Evolutionary conservation across 768 basidiomycete species (phyloP), one percentile per base, ranked within the genome.

Genomic region (Mycena metata): DNA sequence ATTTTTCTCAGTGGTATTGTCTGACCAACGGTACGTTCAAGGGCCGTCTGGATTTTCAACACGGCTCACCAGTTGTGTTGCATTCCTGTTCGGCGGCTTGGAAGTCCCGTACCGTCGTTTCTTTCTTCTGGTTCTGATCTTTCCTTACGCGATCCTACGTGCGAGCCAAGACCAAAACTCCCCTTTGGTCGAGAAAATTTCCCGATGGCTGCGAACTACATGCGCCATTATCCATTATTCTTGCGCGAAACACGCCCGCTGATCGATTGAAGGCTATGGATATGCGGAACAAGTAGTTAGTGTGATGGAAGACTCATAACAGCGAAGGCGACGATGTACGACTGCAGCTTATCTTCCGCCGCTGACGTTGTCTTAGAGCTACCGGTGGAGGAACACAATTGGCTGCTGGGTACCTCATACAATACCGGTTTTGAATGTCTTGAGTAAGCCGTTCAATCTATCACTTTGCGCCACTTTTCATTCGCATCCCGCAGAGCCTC

Each of bases 361-460:
- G 39, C 39, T 39, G 39, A 26, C 41, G 46, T 43, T 42, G 58
- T 66, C 63, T 46, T 72, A 95, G 94, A 76, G 83, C 36, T 96
- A 95, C 93, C 94, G 67, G 81, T 88, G 76, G 94, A 95, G 72
- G 94, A 96, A 81, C 88, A 92, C 26, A 89, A 92, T 67, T 96
- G 94, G 94, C 83, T 95, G 52, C 84, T 96, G 21, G 91, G 88
- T 60, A 93, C 93, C 24, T 83, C 92, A 5, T 96, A 92, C 81
- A 96, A 96, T 75, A 93, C 92, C 7, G 94, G 94, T 42, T 86
- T 92, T 12, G 93, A 96, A 81, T 95, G 92, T 78, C 82, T 94
- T 65, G 90, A 94, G 94, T 95, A 67, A 74, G 92, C 58, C 24
- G 21, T 41, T 61, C 54, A 58, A n/a, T 35, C 59, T 55, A 45